Conservation (phyloP, 2,329 filamentous ascomycete genomes). For the Dendryphion nanum region DNA sequence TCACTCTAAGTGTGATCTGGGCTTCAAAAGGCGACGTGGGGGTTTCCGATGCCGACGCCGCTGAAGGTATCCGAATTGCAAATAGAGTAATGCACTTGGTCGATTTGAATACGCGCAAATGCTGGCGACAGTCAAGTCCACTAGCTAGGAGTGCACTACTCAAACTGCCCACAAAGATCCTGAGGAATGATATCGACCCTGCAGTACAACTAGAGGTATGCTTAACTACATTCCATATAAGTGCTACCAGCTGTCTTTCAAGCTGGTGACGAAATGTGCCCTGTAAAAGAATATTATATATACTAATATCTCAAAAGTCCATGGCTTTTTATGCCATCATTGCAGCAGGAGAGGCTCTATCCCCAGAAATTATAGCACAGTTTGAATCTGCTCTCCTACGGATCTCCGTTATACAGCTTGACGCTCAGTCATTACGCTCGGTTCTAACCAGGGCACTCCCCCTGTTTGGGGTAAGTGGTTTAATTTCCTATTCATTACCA, state of each 20-base stretch:
- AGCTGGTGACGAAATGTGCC: too few species aligned
- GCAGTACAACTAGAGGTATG: slow-evolving; percentile 26
- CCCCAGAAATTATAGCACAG: slow-evolving; percentile 15
- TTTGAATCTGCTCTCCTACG: slow-evolving; percentile 20
- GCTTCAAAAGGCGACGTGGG: slow-evolving; percentile 21
- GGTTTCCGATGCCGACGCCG: slow-evolving; percentile 24
- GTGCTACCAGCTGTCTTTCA: not conserved
- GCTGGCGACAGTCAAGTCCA: slow-evolving; percentile 20
- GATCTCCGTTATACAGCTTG: slow-evolving; percentile 6
- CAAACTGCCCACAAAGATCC: slow-evolving; percentile 29
- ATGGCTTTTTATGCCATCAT: slow-evolving; percentile 28
- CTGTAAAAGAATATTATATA: not conserved
- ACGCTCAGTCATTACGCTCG: slow-evolving; percentile 14
- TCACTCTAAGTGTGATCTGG: slow-evolving; percentile 30
- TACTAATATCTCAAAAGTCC: slow-evolving; percentile 8
- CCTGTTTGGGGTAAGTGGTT: slow-evolving; percentile 22
- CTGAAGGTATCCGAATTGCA: slow-evolving; percentile 34
- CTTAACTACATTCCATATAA: not conserved
- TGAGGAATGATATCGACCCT: slow-evolving; percentile 16
- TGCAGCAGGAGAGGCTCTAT: slow-evolving; percentile 15
- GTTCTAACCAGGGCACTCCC: slow-evolving; percentile 23
- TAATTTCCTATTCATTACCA: not conserved
- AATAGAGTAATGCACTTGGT: slow-evolving; percentile 23
- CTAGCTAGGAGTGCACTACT: slow-evolving; percentile 17
- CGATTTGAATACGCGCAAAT: slow-evolving; percentile 15